A percentile compares a stretch with the other conserved stretches of the same genome.
These are phyloP conservation scores for Trypanosoma vivax DNA, from an alignment of 208 protist species.

Conservation along the genomic window DNA sequence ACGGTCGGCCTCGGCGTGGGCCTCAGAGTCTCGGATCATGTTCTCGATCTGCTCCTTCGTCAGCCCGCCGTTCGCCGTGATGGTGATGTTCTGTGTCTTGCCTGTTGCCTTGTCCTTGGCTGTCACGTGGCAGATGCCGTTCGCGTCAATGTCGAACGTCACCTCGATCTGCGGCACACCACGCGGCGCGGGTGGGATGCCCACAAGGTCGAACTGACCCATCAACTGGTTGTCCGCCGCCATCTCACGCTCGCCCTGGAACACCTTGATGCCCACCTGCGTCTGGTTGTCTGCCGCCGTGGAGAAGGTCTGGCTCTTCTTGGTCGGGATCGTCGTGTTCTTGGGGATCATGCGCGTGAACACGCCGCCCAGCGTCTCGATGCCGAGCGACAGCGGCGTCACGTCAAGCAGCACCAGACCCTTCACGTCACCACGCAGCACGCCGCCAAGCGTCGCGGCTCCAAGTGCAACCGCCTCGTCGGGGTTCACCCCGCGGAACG, in stretches of 20 bases:
- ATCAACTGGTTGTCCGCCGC: slow-evolving; percentile 93
- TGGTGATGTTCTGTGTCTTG: slow-evolving; percentile 93
- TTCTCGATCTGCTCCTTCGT: slow-evolving; percentile 77
- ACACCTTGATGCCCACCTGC: slow-evolving; percentile 89
- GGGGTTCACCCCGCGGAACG: slow-evolving; percentile 98
- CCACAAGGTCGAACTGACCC: slow-evolving; percentile 92
- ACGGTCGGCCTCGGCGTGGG: slow-evolving; percentile 73
- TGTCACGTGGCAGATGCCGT: slow-evolving; percentile 97
- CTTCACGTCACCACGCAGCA: slow-evolving; percentile 82
- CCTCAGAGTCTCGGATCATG: slow-evolving; percentile 84
- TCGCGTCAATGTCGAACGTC: slow-evolving; percentile 98
- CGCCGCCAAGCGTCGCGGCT: slow-evolving; percentile 97
- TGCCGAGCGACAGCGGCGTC: slow-evolving; percentile 3
- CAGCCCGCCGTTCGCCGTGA: slow-evolving; percentile 83
- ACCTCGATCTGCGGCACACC: slow-evolving; percentile 93
- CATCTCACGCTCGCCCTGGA: slow-evolving; percentile 92
- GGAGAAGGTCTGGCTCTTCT: slow-evolving; percentile 93
- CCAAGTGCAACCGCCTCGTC: slow-evolving; percentile 99
- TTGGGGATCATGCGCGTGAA: slow-evolving; percentile 97
- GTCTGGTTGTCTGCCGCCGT: slow-evolving; percentile 84
- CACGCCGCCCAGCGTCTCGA: slow-evolving; percentile 93
- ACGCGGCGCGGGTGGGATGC: slow-evolving; percentile 87
- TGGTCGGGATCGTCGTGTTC: slow-evolving; percentile 98
- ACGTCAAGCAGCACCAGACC: slow-evolving; percentile 4
- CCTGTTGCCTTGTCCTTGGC: slow-evolving; percentile 97